Percentiles rank a stretch among this genome's conserved stretches.
Conservation (phyloP, 768 basidiomycete genomes). For the Lactarius pseudohatsudake region DNA sequence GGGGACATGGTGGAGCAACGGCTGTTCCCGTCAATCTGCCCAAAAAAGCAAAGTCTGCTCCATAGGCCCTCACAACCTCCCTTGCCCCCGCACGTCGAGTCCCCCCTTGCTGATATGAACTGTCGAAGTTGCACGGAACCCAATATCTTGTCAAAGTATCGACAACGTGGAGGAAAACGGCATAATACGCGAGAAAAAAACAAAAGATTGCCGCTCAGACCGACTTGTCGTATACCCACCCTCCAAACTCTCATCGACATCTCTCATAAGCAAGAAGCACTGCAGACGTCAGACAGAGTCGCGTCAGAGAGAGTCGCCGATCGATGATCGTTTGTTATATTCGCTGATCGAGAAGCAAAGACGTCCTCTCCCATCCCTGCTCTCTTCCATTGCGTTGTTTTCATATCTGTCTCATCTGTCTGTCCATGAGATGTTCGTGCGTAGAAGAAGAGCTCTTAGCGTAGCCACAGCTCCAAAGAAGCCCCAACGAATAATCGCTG, state of each 20-base stretch:
- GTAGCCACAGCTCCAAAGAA: not conserved
- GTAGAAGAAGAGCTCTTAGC: not conserved
- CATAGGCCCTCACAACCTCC: not conserved
- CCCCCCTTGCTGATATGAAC: not conserved
- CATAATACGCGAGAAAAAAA: not conserved
- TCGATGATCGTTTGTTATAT: not conserved
- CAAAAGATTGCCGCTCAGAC: not conserved
- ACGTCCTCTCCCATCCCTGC: not conserved
- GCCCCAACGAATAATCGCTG: not conserved
- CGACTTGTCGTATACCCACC: too few relatives aligned
- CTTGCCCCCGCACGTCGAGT: not conserved
- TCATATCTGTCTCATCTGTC: too few relatives aligned
- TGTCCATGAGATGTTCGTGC: not conserved
- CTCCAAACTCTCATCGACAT: not conserved
- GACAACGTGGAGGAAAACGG: not conserved
- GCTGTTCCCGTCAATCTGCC: conserved; percentile 8
- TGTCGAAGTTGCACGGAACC: not conserved
- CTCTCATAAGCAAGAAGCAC: not conserved
- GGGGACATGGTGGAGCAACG: not conserved
- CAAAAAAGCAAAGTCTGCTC: not conserved
- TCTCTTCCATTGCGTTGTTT: not conserved
- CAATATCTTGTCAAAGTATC: not conserved
- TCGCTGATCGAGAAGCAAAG: not conserved
- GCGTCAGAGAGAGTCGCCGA: not conserved
- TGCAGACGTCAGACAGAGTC: not conserved